Evolutionary conservation across 2,329 filamentous ascomycete genomes (phyloP), one percentile per base, ranked within the genome.

Genomic region (Aspergillus neoniger): DNA sequence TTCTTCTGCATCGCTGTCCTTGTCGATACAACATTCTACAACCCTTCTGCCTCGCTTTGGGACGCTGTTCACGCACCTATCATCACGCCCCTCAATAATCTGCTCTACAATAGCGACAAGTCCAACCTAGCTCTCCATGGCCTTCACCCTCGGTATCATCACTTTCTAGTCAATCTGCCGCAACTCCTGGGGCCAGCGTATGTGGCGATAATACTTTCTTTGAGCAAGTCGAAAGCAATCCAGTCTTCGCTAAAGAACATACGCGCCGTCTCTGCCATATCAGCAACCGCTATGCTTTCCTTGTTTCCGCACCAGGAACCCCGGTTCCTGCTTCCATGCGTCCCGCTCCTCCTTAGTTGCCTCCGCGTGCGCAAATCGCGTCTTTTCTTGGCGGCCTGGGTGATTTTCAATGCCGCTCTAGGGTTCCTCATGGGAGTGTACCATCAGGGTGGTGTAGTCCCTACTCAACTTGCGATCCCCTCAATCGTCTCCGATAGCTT

Each of bases 11-110:
- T 94, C 65, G 94, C 92, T 43, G 85, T 97, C 67, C 85, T 86
- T 59, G 83, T 92, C 59, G 95, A 99, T 76, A 98, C 94, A 3
- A 84, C 87, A 49, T 97, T 96, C 75, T 97, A 96, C 74, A 74
- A 69, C 25, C 76, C 70, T 4, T 70, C 75, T 12, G 67, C 66
- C 14, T 76, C 77, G 17, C 58, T 78, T 43, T 53, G 70, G n/a
- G 70, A 76, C n/a, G 67, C 73, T 39, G 63, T 81, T 80, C 84
- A 49, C 73, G 82, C 60, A 63, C 91, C 91, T 0, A 83, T 90
- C 52, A 86, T 94, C 64, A 91, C 91, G 5, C 90, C 90, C 9
- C 80, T 91, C 59, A 93, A 94, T 74, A 92, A 92, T 73, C 81
- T 93, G 62, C 76, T 83, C 59, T 94, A 94, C 78, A 94, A 94